Evolutionary conservation across 129 eudicot species (phyloP).

Genomic region (Mikania micrantha): DNA sequence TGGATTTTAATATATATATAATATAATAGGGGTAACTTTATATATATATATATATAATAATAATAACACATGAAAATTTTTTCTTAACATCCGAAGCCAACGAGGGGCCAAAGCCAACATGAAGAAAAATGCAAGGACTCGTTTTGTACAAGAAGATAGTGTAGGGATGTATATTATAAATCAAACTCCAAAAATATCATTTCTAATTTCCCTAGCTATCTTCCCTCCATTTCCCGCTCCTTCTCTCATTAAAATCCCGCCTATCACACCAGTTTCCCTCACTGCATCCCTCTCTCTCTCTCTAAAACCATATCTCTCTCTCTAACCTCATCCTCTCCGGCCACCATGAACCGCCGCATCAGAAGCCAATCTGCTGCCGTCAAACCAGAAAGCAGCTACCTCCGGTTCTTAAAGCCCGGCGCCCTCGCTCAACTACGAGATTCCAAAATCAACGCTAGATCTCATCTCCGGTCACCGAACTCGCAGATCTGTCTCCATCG

Average conservation of each 20-base stretch:
- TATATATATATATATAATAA: too few species aligned
- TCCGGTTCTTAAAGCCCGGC: slow-evolving; percentile 32
- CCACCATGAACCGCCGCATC: slow-evolving; percentile 36
- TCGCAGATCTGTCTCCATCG: slow-evolving; percentile 34
- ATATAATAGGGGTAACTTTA: too few species aligned
- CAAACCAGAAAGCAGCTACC: slow-evolving; percentile 1
- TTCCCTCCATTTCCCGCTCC: slow-evolving; percentile 26
- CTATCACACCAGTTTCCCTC: neutral
- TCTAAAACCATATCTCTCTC: slow-evolving; percentile 1
- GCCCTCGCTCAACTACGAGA: slow-evolving; percentile 39
- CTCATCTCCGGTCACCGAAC: slow-evolving; percentile 18
- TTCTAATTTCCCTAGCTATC: neutral
- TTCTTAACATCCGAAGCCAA: too few species aligned
- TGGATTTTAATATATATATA: too few species aligned
- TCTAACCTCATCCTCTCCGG: slow-evolving; percentile 10
- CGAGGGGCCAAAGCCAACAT: too few species aligned
- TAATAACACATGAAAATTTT: too few species aligned
- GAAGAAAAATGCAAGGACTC: neutral
- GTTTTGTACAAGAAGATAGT: neutral
- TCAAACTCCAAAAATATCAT: neutral
- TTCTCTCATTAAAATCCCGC: slow-evolving; percentile 23
- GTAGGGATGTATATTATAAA: neutral
- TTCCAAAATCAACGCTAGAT: slow-evolving; percentile 43
- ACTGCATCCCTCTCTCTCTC: neutral
- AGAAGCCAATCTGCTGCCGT: slow-evolving; percentile 5